phyloP scores from a whole-genome alignment of 2,329 filamentous ascomycete species.

The Fusarium sp. region DNA sequence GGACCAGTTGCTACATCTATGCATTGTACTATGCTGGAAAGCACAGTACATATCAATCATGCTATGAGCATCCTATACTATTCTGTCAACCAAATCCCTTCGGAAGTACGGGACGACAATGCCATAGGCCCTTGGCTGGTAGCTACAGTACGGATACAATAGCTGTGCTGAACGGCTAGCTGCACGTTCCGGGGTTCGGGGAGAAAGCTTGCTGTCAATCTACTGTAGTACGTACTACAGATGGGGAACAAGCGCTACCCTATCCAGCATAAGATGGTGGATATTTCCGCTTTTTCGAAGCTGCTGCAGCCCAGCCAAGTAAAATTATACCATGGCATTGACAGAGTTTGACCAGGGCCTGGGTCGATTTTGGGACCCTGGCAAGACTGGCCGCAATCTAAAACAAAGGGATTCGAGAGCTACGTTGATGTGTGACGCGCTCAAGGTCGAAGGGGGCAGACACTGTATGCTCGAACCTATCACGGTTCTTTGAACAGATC shows the following conservation, averaged over 20 bases:
- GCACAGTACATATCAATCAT: constrained; percentile 16
- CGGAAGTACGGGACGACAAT: constrained; percentile 14
- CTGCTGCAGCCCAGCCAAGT: constrained; percentile 15
- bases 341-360: constrained; percentile 10
- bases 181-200: neutral
- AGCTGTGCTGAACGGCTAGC: constrained; percentile 8
- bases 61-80: constrained; percentile 19
- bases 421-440: constrained; percentile 14
- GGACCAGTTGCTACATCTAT: neutral
- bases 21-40: constrained; percentile 3
- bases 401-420: constrained; percentile 20
- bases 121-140: neutral
- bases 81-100: neutral
- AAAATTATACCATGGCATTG: constrained; percentile 21
- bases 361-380: neutral
- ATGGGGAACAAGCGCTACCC: neutral
- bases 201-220: constrained; percentile 9
- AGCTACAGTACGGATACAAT: neutral
- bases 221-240: neutral
- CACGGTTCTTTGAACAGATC: constrained; percentile 9
- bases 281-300: constrained; percentile 3
- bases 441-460: constrained; percentile 1
- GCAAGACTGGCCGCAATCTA: constrained; percentile 19
- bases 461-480: constrained; percentile 22
- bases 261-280: constrained; percentile 5